Percentiles rank a stretch among this genome's conserved stretches.
Conservation (phyloP, 441 rosid genomes). For the Euphorbia celastroides region DNA sequence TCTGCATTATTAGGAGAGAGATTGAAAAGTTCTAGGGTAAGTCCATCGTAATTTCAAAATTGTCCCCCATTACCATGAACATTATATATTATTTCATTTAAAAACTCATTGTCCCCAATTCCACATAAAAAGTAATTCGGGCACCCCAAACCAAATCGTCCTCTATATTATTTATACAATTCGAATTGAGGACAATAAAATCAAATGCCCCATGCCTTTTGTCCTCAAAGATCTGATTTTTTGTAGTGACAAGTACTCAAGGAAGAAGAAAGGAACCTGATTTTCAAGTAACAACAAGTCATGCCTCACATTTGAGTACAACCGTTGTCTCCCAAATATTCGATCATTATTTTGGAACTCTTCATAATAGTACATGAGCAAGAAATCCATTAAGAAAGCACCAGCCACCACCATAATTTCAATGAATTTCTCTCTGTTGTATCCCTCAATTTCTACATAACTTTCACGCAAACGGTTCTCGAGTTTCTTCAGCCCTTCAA, state of each 20-base stretch:
- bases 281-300: slow-evolving; percentile 29
- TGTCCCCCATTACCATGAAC: too few species aligned
- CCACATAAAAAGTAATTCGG: too few species aligned
- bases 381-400: background rate
- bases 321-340: slow-evolving; percentile 6
- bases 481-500: background rate
- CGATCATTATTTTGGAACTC: background rate
- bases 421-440: background rate
- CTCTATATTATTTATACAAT: too few species aligned
- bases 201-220: too few species aligned
- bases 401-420: background rate
- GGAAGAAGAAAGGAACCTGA: slow-evolving; percentile 18
- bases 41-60: too few species aligned
- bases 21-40: too few species aligned
- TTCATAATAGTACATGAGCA: background rate
- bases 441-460: slow-evolving; percentile 1
- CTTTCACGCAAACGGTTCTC: slow-evolving; percentile 7
- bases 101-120: too few species aligned
- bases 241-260: slow-evolving; percentile 3
- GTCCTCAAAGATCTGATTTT: too few species aligned
- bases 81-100: too few species aligned
- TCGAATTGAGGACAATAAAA: too few species aligned
- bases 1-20: too few species aligned
- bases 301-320: background rate
- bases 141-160: too few species aligned